Evolutionary conservation across 164 flowering plant species (phyloP).

Genomic region (Tinospora cordifolia): DNA sequence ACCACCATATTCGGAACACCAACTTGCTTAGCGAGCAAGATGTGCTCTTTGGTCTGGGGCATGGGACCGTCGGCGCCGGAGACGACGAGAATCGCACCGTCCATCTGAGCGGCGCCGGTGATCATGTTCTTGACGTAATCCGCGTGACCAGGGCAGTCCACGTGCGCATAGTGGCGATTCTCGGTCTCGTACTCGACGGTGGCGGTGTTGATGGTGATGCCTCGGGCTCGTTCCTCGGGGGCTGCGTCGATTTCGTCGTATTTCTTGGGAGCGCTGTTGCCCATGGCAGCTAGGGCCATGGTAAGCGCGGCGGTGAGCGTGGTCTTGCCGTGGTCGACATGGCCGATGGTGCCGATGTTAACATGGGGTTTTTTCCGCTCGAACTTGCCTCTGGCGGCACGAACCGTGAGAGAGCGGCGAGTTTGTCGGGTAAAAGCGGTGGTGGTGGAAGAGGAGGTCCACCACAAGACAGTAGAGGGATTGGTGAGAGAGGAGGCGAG

Average conservation of each 20-base stretch:
- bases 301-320: slow-evolving; percentile 33
- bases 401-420: slow-evolving; percentile 9
- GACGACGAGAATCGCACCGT: slow-evolving; percentile 30
- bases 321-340: slow-evolving; percentile 39
- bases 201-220: slow-evolving; percentile 33
- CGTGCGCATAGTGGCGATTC: slow-evolving; percentile 31
- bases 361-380: slow-evolving; percentile 38
- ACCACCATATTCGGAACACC: slow-evolving; percentile 38
- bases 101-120: slow-evolving; percentile 33
- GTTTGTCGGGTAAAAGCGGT: neutral
- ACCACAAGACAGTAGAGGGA: slow-evolving; percentile 10
- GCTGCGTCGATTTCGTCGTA: slow-evolving; percentile 37
- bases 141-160: slow-evolving; percentile 33
- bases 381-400: slow-evolving; percentile 35
- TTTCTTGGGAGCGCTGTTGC: slow-evolving; percentile 31
- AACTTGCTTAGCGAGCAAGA: slow-evolving; percentile 33
- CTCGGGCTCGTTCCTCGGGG: slow-evolving; percentile 31
- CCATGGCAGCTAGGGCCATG: slow-evolving; percentile 32
- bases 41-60: slow-evolving; percentile 38
- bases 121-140: slow-evolving; percentile 33
- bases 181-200: slow-evolving; percentile 37
- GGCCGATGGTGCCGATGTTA: slow-evolving; percentile 35
- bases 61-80: slow-evolving; percentile 36
- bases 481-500: slow-evolving; percentile 16
- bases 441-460: neutral